Evolutionary conservation across 768 basidiomycete species (phyloP), one percentile per base, ranked within the genome.

Genomic region (Mycena vulgaris): DNA sequence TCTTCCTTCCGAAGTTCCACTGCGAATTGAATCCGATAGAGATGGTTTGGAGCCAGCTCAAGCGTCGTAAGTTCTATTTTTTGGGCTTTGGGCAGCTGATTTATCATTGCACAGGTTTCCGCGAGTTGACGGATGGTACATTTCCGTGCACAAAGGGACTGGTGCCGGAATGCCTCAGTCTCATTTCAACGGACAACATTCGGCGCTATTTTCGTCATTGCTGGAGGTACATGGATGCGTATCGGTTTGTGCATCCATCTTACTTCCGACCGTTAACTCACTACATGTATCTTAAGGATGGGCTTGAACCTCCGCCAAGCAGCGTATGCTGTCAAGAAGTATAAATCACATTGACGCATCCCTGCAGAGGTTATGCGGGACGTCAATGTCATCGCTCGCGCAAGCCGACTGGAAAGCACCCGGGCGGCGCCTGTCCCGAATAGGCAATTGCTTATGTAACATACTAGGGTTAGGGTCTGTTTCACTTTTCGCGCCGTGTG

Each of bases 1-100:
- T 66, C 4, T 66, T 66, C 30, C 63, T 65, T 39, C 63, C 63
- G 2, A 65, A 65, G 23, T 65, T 65, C 40, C 63, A 65, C 19
- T 66, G 64, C 21, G 64, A 66, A 42, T 23, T 66, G 3, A 66
- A 66, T 39, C 64, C 53, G 2, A 65, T 65, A 17, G 63, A 65
- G 55, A 65, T 65, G 53, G 63, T 65, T 14, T 65, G 63, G 63
- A 21, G 63, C 19, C 63, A 65, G 19, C 17, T 65, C 28, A 65
- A 65, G 42, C 53, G 55, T 17, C 63, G 42, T 48, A 31, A 47
- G 63, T 63, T 23, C 3, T 17, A 30, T 27, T 57, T 40, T 21
- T 53, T 52, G 42, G 17, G 30, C 35, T 13, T 27, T 51, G n/a
- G n/a, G n/a, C 40, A 1, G 8, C 23, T 10, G 21, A 49, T 49